Base-by-base conservation (phyloP, 83 land plant genomes). In the Thuja plicata region DNA sequence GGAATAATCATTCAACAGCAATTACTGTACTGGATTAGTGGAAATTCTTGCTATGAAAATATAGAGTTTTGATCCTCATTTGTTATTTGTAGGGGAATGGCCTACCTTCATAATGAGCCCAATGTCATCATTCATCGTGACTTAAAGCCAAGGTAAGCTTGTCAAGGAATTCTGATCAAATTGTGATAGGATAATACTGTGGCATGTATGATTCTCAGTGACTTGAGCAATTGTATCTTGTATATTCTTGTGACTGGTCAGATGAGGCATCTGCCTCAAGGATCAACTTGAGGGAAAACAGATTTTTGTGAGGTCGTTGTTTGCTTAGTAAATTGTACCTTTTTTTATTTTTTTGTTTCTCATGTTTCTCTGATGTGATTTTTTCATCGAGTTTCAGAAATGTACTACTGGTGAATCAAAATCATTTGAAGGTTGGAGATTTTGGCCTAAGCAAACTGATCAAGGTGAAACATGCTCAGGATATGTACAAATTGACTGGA, bases 381-480 rank as follows among this genome's bases (percentile, higher is more conserved):
- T 24, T 87, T 43, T 11, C 15, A 54, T 50, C 62, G n/a, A 30
- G 17, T 54, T 88, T 87, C 92, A 97, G 96, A 90, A 98, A 98
- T 91, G 94, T 98, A 16, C 95, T 97, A 88, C 84, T 97, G 89
- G 97, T 95, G 77, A 95, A 91, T 62, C 93, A 93, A 34, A 94
- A 93, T 71, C 96, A 95, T 89, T 85, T 98, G 34, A 98, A 98
- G 88, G 99, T 98, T 90, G 99, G 99, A 9, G 99, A 97, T 70
- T 98, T 98, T 91, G 99, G 99, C 48, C 89, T 98, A 62, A 97
- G 99, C 96, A 98, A 98, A 92, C 97, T 98, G 46, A 94, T 98
- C 87, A 93, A 86, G 84, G 94, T 92, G 34, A 92, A 92, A 38
- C 84, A 95, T 91, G 89, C 95, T 87, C 97, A 96, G 87, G 99